Evolutionary conservation across 805 yeast species (phyloP).

Genomic region (Wickerhamiella shivajii): DNA sequence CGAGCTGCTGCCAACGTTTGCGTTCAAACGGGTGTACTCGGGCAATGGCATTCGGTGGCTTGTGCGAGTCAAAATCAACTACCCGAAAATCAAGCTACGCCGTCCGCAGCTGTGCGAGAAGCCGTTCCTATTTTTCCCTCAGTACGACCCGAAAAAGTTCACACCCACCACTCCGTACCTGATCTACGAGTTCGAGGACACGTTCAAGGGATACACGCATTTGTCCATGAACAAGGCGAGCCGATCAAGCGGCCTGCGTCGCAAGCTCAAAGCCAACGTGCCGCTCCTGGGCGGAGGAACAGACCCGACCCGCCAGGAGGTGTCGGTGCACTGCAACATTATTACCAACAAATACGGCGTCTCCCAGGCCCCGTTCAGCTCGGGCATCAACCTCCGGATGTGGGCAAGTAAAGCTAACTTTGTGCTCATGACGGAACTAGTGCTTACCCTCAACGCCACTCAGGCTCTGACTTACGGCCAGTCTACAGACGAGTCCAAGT

Average conservation of each 20-base stretch:
- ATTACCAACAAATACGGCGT: slow-evolving; percentile 4
- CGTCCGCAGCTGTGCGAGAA: slow-evolving; percentile 4
- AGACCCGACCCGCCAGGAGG: slow-evolving; percentile 2
- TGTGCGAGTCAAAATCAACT: neutral
- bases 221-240: neutral
- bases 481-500: slow-evolving; percentile 5
- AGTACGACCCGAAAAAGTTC: slow-evolving; percentile 5
- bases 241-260: neutral
- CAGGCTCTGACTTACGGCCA: slow-evolving; percentile 3
- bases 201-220: neutral
- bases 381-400: slow-evolving; percentile 1
- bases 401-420: slow-evolving; percentile 4
- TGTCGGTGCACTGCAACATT: slow-evolving; percentile 2
- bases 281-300: neutral
- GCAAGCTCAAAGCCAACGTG: slow-evolving; percentile 4
- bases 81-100: slow-evolving; percentile 7
- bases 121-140: slow-evolving; percentile 6
- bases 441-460: slow-evolving; percentile 4
- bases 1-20: slow-evolving; percentile 1
- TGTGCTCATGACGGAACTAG: slow-evolving; percentile 1
- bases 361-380: slow-evolving; percentile 6
- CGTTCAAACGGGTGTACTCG: slow-evolving; percentile 4
- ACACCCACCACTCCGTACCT: slow-evolving; percentile 4
- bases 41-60: slow-evolving; percentile 8
- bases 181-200: slow-evolving; percentile 1